Percentiles rank a stretch among this genome's conserved stretches.
phyloP scores from a whole-genome alignment of 305 asterid species.

The Solanum chacoense region DNA sequence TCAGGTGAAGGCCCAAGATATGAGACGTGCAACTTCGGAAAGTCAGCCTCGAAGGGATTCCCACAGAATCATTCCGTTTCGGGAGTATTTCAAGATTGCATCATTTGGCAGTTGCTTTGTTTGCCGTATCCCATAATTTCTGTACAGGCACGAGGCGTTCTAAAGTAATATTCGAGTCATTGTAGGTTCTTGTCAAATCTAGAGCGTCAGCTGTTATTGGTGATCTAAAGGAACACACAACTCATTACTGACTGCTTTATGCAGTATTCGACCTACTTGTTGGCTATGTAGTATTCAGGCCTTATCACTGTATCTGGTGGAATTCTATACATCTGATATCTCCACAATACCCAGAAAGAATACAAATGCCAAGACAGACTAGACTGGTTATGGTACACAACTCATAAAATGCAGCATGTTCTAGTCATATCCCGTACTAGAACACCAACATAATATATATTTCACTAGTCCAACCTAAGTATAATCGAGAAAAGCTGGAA shows the following conservation, averaged over 20 bases:
- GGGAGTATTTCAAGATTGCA: constrained; percentile 16
- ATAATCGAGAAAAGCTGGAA: not conserved
- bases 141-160: not conserved
- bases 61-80: constrained; percentile 8
- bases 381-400: not conserved
- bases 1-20: constrained; percentile 41
- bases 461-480: not conserved
- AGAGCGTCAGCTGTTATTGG: not conserved
- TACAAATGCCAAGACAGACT: not conserved
- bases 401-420: not conserved
- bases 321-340: not conserved
- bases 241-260: not conserved
- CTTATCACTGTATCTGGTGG: not conserved
- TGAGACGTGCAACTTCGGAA: constrained; percentile 34
- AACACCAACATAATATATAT: not conserved
- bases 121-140: constrained; percentile 8
- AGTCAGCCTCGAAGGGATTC: constrained; percentile 8
- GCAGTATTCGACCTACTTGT: not conserved
- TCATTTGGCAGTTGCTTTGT: constrained; percentile 23
- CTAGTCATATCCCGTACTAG: not conserved
- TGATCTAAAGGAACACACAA: not conserved
- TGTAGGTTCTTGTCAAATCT: not conserved
- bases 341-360: not conserved
- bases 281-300: not conserved
- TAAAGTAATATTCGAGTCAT: not conserved